Evolutionary conservation across 1,284 basidiomycete genomes (phyloP).

Genomic region (Blastosporella zonata): DNA sequence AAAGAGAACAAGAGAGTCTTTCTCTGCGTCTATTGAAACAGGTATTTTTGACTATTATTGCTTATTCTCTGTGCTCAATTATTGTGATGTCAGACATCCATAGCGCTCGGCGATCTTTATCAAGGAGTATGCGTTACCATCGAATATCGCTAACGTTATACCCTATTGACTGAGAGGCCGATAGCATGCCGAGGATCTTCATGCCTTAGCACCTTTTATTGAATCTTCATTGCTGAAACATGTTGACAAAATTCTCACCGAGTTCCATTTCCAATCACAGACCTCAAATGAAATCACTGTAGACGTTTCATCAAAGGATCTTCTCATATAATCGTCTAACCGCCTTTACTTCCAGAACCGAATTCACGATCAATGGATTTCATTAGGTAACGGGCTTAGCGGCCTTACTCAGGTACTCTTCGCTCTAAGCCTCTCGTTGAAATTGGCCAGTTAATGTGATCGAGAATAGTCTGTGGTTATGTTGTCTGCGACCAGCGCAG

Average conservation of each 20-base stretch:
- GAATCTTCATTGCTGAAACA: constrained; percentile 14
- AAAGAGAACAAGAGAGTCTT: constrained; percentile 6
- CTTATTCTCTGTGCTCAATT: not conserved
- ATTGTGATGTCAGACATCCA: constrained; percentile 7
- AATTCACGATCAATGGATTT: constrained; percentile 14
- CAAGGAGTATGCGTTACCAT: constrained; percentile 11
- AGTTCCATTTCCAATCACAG: constrained; percentile 12
- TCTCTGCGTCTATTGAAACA: constrained; percentile 7
- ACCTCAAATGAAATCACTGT: constrained; percentile 16
- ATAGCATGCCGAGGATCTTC: constrained; percentile 20
- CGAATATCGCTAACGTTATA: not conserved
- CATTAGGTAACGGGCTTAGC: constrained; percentile 12
- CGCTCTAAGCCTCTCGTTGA: not conserved
- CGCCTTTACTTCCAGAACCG: constrained; percentile 9
- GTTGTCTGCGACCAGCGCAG: constrained; percentile 22
- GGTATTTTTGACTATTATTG: not conserved
- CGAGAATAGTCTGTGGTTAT: constrained; percentile 14
- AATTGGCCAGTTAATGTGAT: not conserved
- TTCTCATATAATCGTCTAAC: constrained; percentile 1
- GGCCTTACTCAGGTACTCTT: constrained; percentile 16
- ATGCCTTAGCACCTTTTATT: constrained; percentile 11
- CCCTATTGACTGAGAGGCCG: not conserved
- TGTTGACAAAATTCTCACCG: constrained; percentile 13
- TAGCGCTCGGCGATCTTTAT: constrained; percentile 13
- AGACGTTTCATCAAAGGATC: not conserved